Evolutionary conservation across 306 rosid species (phyloP), one percentile per base, ranked within the genome.

Genomic region (Malus sylvestris): DNA sequence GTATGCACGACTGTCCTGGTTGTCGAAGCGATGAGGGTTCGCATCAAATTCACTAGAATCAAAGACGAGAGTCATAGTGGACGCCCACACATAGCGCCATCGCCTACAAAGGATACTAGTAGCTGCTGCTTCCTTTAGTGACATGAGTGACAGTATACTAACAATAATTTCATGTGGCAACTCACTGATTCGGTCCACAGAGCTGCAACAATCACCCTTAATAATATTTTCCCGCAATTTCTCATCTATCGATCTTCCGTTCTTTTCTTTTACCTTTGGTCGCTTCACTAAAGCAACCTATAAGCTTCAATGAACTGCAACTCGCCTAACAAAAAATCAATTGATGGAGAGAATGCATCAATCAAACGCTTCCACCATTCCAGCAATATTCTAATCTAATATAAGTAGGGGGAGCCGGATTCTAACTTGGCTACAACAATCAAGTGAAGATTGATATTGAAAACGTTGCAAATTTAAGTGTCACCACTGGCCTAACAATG

Each of bases 401-500:
- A 4, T 13, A 10, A 60, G 4, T 25, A 10, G 0, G 0, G 44
- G 11, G 44, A 40, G 57, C 57, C 2, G n/a, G 20, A 51, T 51
- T 51, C 5, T 13, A 16, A 51, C 57, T 18, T 51, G 57, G n/a
- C 16, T 29, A n/a, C 46, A 55, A 33, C 65, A 53, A n/a, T 63
- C 27, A 35, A 35, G 27, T 65, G 25, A 33, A 71, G 38, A 53
- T 73, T 40, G 42, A 73, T 59, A 73, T 20, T 59, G 23, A 15
- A 12, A 67, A 61, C 15, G 2, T 52, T 52, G 44, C 72, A 69
- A 74, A 42, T 72, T 80, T 51, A 74, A 71, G 77, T 72, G 76
- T 70, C 70, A 23, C 68, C 59, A 76, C 35, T 62, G 67, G 76
- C 81, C 79, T 64, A 77, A 53, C 63, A 40, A 35, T 35, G 40